Conservation (phyloP, 2,329 filamentous ascomycete species). For the Neurospora crassa region DNA sequence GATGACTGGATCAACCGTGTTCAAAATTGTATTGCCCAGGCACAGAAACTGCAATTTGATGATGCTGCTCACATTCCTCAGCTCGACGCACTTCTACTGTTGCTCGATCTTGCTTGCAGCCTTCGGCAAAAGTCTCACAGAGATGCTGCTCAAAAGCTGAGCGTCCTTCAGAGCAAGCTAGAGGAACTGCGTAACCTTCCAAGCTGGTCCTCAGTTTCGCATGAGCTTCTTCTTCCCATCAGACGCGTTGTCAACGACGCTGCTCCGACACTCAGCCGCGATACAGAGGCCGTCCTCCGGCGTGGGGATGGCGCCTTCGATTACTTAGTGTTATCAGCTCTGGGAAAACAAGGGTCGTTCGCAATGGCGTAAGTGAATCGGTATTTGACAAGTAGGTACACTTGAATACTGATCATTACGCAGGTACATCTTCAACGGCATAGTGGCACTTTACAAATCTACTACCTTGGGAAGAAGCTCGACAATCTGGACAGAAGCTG, state of each 20-base stretch:
- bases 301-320: slow-evolving; percentile 39
- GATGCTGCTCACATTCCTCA: slow-evolving; percentile 54
- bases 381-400: not conserved
- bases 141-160: slow-evolving; percentile 49
- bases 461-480: slow-evolving; percentile 28
- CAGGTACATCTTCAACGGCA: slow-evolving; percentile 46
- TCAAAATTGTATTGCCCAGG: slow-evolving; percentile 64
- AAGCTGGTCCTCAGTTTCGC: slow-evolving; percentile 36
- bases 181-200: slow-evolving; percentile 41
- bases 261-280: slow-evolving; percentile 42
- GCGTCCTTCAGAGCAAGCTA: slow-evolving; percentile 50
- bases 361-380: slow-evolving; percentile 39
- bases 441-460: slow-evolving; percentile 31
- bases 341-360: slow-evolving; percentile 50
- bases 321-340: slow-evolving; percentile 49
- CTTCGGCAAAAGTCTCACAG: slow-evolving; percentile 53
- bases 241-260: slow-evolving; percentile 33
- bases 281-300: slow-evolving; percentile 45
- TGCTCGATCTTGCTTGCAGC: slow-evolving; percentile 62
- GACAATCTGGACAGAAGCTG: slow-evolving; percentile 30
- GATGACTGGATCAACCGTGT: slow-evolving; percentile 60
- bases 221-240: slow-evolving; percentile 46
- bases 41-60: slow-evolving; percentile 60
- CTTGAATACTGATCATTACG: slow-evolving; percentile 6
- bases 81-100: slow-evolving; percentile 53